Percentiles rank a stretch among this genome's conserved stretches.
These are phyloP conservation scores for Lichtheimia corymbifera DNA, from an alignment of 371 early-diverging fungal species.

Conservation along the genomic window DNA sequence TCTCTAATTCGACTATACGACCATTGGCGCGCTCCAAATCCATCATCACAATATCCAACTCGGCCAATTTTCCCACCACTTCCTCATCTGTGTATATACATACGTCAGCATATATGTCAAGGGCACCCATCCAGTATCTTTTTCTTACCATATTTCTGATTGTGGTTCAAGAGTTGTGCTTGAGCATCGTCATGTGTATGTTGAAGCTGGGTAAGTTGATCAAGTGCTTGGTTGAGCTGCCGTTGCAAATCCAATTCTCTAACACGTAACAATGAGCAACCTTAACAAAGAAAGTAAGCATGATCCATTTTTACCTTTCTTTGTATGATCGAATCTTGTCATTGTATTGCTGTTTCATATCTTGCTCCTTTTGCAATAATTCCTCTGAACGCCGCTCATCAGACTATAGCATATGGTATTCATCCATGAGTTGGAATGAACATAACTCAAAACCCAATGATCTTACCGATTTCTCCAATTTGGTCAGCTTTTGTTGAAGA, in stretches of 20 bases:
- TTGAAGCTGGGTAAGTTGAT: slow-evolving; percentile 69
- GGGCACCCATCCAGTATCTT: neutral
- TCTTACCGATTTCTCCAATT: slow-evolving; percentile 45
- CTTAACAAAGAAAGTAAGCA: neutral
- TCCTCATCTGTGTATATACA: slow-evolving; percentile 62
- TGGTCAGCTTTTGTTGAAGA: slow-evolving; percentile 57
- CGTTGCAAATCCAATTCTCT: slow-evolving; percentile 85
- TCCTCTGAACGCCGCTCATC: slow-evolving; percentile 61
- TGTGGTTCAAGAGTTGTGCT: slow-evolving; percentile 70
- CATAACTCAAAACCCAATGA: neutral
- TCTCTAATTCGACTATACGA: slow-evolving; percentile 69
- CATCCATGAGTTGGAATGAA: neutral
- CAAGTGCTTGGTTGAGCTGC: slow-evolving; percentile 80
- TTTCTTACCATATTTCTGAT: slow-evolving; percentile 66
- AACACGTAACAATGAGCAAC: neutral
- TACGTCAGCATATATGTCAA: neutral
- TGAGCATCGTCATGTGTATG: slow-evolving; percentile 78
- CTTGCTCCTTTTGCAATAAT: slow-evolving; percentile 57
- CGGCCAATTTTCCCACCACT: slow-evolving; percentile 81
- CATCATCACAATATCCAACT: slow-evolving; percentile 81
- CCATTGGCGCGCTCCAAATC: slow-evolving; percentile 84
- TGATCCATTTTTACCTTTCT: slow-evolving; percentile 56
- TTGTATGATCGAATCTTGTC: slow-evolving; percentile 81
- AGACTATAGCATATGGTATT: slow-evolving; percentile 35
- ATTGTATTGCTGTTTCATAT: slow-evolving; percentile 67